Evolutionary conservation across 2,329 filamentous ascomycete genomes (phyloP).

Genomic region (Colletotrichum tofieldiae): DNA sequence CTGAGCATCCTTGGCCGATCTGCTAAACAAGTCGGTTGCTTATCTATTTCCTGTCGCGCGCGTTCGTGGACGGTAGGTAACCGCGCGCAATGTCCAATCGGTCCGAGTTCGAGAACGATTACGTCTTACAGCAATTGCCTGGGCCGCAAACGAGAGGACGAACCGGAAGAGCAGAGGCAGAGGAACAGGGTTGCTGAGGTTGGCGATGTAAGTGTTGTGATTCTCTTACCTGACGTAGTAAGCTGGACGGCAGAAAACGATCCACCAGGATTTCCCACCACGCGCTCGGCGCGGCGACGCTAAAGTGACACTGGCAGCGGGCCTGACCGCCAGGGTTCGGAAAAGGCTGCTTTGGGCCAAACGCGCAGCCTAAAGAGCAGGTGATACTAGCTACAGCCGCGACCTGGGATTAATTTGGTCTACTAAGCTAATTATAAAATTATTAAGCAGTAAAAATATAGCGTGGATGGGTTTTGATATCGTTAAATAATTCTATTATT

Average conservation of each 20-base stretch:
- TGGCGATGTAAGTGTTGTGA: slow-evolving; percentile 38
- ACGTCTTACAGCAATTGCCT: background rate
- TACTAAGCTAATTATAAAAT: too few relatives aligned
- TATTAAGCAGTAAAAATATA: too few relatives aligned
- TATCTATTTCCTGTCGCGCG: background rate
- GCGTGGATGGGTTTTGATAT: too few relatives aligned
- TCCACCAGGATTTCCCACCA: slow-evolving; percentile 17
- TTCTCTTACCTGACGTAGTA: slow-evolving; percentile 42
- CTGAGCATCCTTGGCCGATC: slow-evolving; percentile 38
- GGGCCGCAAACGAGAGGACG: background rate
- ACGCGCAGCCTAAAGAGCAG: background rate
- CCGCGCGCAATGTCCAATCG: slow-evolving; percentile 4
- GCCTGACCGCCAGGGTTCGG: slow-evolving; percentile 9
- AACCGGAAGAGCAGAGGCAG: slow-evolving; percentile 2
- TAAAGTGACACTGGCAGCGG: slow-evolving; percentile 10
- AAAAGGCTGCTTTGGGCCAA: slow-evolving; percentile 1
- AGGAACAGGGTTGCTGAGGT: slow-evolving; percentile 1
- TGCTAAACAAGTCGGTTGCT: background rate
- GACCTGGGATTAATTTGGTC: too few relatives aligned
- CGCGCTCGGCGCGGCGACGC: slow-evolving; percentile 19
- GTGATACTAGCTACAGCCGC: too few relatives aligned
- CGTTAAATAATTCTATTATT: too few relatives aligned
- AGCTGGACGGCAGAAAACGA: slow-evolving; percentile 39
- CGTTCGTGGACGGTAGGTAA: background rate
- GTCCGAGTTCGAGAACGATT: background rate